Evolutionary conservation across 306 rosid genomes (phyloP), one percentile per base, ranked within the genome.

Genomic region (Coriaria nepalensis): DNA sequence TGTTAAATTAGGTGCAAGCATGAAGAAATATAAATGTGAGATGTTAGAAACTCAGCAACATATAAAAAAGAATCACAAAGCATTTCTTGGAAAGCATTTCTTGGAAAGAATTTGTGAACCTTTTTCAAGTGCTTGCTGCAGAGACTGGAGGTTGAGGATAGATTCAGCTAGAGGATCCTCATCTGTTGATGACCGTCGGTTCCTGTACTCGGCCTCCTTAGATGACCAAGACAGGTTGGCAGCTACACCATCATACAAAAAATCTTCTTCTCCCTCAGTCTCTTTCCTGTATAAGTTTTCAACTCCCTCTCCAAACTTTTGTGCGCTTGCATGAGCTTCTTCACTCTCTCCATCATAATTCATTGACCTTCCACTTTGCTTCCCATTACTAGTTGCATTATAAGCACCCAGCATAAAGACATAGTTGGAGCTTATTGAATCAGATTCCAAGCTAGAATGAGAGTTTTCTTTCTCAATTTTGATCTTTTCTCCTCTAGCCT

Each of bases 381-480:
- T 77, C 49, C 92, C 82, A 12, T 84, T 81, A 60, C 86, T 65
- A 60, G 57, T 57, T 42, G 64, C 72, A 9, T 60, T 37, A 68
- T 42, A 63, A n/a, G 48, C 42, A 59, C 67, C 69, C 57, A 68
- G 94, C 78, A 61, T 53, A 68, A 74, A 59, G 64, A 66, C 40
- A 71, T 56, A 57, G 65, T 68, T 67, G 57, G 92, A 81, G 76
- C 92, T 87, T 63, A 83, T 76, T n/a, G 97, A 90, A 70, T 92
- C 95, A 52, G 96, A 92, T 46, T 92, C 96, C 63, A 82, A 1
- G 68, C 94, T 84, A 39, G 94, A 77, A 58, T 64, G 57, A 56
- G 95, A 90, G 67, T 79, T 81, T 56, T 90, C 86, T 74, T 56
- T 73, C 78, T 75, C 80, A 40, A 69, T 46, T 57, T 62, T 68